A percentile compares a stretch with the other conserved stretches of the same genome.
Evolutionary conservation across 2,329 filamentous ascomycete species (phyloP).

Genomic region (Harringtonia aguacate): DNA sequence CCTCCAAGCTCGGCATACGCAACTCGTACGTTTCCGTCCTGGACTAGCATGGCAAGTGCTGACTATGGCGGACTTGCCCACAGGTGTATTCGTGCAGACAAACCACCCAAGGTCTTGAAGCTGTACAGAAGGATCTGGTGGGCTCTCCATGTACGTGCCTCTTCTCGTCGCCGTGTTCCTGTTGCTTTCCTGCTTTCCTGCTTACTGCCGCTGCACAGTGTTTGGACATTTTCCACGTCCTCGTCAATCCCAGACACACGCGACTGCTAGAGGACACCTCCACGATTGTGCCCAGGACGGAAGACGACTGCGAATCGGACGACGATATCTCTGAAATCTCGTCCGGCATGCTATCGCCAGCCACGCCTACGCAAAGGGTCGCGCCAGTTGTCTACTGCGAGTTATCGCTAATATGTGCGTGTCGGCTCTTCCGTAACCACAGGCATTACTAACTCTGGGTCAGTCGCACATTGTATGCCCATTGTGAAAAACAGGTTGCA

Average conservation of each 20-base stretch:
- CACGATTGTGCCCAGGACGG: slow-evolving; percentile 14
- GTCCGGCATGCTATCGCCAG: slow-evolving; percentile 12
- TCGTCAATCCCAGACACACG: slow-evolving; percentile 13
- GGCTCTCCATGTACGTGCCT: slow-evolving; percentile 14
- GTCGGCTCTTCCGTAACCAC: slow-evolving; percentile 9
- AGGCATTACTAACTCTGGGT: slow-evolving; percentile 13
- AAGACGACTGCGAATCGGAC: slow-evolving; percentile 15
- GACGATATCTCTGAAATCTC: slow-evolving; percentile 11
- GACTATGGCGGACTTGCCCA: slow-evolving; percentile 7
- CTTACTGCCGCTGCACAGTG: slow-evolving; percentile 13
- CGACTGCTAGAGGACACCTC: slow-evolving; percentile 13
- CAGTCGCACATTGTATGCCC: slow-evolving; percentile 13
- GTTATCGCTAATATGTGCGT: slow-evolving; percentile 14
- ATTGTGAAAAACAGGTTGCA: slow-evolving; percentile 13
- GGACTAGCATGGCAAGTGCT: slow-evolving; percentile 9
- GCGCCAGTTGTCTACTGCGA: slow-evolving; percentile 14
- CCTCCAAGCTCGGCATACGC: slow-evolving; percentile 15
- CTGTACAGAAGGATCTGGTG: slow-evolving; percentile 16
- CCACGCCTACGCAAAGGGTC: slow-evolving; percentile 14
- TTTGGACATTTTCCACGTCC: slow-evolving; percentile 15
- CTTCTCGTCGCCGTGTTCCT: slow-evolving; percentile 9
- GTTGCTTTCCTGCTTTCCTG: slow-evolving; percentile 11
- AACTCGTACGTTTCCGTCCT: slow-evolving; percentile 11
- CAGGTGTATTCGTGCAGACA: slow-evolving; percentile 15
- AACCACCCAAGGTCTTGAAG: slow-evolving; percentile 13